Evolutionary conservation across 192 early-diverging fungal species (phyloP), one percentile per base, ranked within the genome.

Genomic region (Linnemannia hyalina): DNA sequence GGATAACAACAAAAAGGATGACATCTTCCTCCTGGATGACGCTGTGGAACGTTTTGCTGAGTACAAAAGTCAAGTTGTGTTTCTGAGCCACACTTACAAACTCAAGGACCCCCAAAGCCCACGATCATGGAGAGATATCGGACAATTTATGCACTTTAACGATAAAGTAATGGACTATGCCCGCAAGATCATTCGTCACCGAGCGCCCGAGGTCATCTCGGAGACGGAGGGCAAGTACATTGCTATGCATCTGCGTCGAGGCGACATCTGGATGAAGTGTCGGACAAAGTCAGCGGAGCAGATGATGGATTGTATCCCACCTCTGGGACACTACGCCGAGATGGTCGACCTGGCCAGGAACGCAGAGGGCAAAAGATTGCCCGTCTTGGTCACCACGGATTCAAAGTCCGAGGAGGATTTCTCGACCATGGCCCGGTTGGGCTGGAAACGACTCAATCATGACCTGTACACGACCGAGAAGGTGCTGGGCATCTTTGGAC

Each of bases 201-300:
- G 80, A 6, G 84, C 76, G 47, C 84, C 84, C 4, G 84, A 81
- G 68, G n/a, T 65, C 5, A 73, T 75, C 5, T 77, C 10, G n/a
- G 41, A 71, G 1, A 40, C 18, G 26, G 69, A 57, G 5, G 79
- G 84, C 10, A 71, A 72, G 32, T 86, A 74, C 35, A 86, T 86
- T 68, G 83, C 83, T 20, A 71, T 86, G 42, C 83, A 86, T 77
- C 6, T 86, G 20, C 69, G 83, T 16, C 52, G 83, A 77, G 83
- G 83, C 18, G 83, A 86, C 49, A 86, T 86, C 35, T 80, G 78
- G 84, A 76, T 77, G 55, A 81, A 86, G 65, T 86, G 84, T 57
- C 75, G 84, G 0, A 32, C 41, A n/a, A 35, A 35, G 41, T 38
- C 65, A 4, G 54, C 68, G 41, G 77, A 75, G 18, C 57, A 68